A percentile compares a stretch with the other conserved stretches of the same genome.
Evolutionary conservation across 495 filamentous ascomycete species (phyloP).

Genomic region (Schizothecium vesticola): DNA sequence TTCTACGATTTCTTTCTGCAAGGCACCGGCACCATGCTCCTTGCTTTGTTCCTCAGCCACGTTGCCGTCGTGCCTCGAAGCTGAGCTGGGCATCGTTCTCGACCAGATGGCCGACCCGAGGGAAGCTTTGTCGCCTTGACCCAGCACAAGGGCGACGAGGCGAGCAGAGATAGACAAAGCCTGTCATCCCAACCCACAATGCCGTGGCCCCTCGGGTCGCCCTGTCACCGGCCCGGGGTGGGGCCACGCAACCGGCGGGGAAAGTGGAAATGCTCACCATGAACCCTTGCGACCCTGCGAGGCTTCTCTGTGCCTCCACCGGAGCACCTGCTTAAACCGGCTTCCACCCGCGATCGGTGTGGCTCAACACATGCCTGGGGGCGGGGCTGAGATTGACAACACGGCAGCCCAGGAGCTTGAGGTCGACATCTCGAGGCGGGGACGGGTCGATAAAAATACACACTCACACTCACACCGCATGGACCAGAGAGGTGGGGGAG

Average conservation of each 20-base stretch:
- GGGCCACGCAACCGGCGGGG: not conserved
- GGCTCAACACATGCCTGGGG: not conserved
- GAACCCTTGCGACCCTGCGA: not conserved
- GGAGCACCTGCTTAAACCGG: not conserved
- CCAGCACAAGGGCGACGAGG: not conserved
- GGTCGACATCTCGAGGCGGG: not conserved
- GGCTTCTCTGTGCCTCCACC: not conserved
- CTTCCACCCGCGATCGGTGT: not conserved
- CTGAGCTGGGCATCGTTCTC: not conserved
- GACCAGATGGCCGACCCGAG: not conserved
- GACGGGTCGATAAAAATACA: not conserved
- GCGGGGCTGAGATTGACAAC: not conserved
- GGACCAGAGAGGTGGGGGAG: not conserved
- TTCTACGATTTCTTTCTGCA: not conserved
- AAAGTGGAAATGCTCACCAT: not conserved
- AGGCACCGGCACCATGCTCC: not conserved
- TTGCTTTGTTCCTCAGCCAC: not conserved
- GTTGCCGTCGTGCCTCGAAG: not conserved
- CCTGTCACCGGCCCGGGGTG: not conserved
- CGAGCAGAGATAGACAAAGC: not conserved
- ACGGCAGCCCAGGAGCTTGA: no score
- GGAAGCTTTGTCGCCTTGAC: not conserved
- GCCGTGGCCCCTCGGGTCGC: not conserved
- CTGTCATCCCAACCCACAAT: not conserved
- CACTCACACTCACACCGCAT: not conserved